A percentile compares a stretch with the other conserved stretches of the same genome.
These are phyloP conservation scores for Tetrastigma voinierianum DNA, from an alignment of 164 flowering plant genomes.

Conservation along the genomic window DNA sequence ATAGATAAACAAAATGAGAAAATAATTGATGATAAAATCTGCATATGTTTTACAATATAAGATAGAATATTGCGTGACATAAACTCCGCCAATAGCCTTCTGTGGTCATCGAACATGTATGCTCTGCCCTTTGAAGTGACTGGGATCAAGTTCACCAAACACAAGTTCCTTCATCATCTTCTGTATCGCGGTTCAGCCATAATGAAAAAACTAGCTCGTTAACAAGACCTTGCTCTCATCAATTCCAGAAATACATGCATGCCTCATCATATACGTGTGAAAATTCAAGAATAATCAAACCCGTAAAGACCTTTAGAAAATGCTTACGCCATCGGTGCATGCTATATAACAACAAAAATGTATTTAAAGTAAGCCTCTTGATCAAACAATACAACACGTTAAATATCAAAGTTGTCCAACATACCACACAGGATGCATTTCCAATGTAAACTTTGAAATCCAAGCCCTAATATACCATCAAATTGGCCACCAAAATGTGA, in stretches of 20 bases:
- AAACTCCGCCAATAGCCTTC: conserved; percentile 62
- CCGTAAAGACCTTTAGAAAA: neutral
- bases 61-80: neutral
- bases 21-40: too few species aligned
- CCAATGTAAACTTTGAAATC: conserved; percentile 51
- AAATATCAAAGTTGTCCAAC: neutral
- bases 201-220: conserved; percentile 51
- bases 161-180: conserved; percentile 49
- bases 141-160: conserved; percentile 51
- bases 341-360: too few species aligned
- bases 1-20: neutral
- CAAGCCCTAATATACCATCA: conserved; percentile 54
- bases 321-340: too few species aligned
- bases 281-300: neutral
- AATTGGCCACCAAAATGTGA: conserved; percentile 51
- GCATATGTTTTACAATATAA: too few species aligned
- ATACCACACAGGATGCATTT: conserved; percentile 47
- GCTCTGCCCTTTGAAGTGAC: conserved; percentile 47
- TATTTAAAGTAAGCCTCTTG: too few species aligned
- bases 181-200: conserved; percentile 47
- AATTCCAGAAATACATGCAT: conserved; percentile 28
- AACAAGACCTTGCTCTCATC: conserved; percentile 45
- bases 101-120: conserved; percentile 49
- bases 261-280: neutral
- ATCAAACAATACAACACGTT: too few species aligned